Evolutionary conservation across 2,329 filamentous ascomycete species (phyloP).

Genomic region (Sporothrix brasiliensis): DNA sequence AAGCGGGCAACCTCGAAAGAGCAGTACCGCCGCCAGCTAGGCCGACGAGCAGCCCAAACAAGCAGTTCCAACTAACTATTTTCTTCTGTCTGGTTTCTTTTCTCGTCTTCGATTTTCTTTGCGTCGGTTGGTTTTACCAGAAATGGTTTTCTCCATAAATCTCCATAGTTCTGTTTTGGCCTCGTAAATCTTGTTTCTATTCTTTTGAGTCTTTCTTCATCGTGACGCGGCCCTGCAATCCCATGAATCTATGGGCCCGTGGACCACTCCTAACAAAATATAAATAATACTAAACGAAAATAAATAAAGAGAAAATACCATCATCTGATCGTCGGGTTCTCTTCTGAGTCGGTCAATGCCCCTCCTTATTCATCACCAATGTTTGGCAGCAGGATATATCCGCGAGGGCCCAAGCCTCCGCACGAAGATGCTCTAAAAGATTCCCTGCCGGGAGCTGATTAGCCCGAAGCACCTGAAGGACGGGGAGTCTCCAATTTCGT

Average conservation of each 20-base stretch:
- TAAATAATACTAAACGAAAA: background rate
- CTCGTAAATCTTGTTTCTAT: too few species aligned
- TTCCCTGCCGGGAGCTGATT: slow-evolving; percentile 26
- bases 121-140: too few species aligned
- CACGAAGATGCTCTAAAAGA: background rate
- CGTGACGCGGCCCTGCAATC: too few species aligned
- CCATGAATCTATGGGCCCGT: too few species aligned
- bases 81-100: background rate
- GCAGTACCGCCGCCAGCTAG: slow-evolving; percentile 17
- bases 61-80: slow-evolving; percentile 7
- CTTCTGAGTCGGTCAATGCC: background rate
- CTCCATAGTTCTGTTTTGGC: background rate
- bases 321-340: too few species aligned
- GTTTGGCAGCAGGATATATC: background rate
- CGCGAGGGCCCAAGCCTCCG: too few species aligned
- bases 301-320: too few species aligned
- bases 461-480: slow-evolving; percentile 24
- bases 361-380: background rate
- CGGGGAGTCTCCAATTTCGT: background rate
- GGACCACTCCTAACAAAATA: background rate
- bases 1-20: slow-evolving; percentile 11
- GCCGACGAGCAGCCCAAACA: background rate
- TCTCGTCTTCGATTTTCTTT: background rate
- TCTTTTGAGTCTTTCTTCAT: too few species aligned
- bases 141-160: background rate